Conservation (phyloP, 164 flowering plant genomes). For the Umbilicus rupestris region DNA sequence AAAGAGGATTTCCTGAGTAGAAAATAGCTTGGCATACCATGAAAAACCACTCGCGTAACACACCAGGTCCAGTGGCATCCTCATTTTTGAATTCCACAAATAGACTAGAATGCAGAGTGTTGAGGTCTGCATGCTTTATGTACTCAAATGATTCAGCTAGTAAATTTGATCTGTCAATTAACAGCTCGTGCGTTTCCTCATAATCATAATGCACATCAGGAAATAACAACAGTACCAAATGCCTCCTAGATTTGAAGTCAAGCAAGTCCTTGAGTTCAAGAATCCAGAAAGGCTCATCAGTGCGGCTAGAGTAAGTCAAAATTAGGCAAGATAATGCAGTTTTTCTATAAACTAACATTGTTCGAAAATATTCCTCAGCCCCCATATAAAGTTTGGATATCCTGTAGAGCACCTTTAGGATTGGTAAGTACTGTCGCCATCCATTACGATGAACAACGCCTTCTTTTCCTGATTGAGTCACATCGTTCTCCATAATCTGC, state of each 20-base stretch:
- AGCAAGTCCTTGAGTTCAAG: conserved; percentile 58
- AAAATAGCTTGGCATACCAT: conserved; percentile 77
- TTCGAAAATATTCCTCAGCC: conserved; percentile 35
- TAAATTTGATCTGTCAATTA: conserved; percentile 73
- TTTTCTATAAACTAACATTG: conserved; percentile 33
- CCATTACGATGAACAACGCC: background rate
- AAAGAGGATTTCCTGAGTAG: conserved; percentile 66
- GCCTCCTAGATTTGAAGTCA: conserved; percentile 66
- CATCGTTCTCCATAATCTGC: background rate
- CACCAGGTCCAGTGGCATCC: conserved; percentile 97
- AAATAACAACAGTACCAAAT: conserved; percentile 64
- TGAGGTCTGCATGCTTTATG: conserved; percentile 41
- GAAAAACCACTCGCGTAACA: conserved; percentile 85
- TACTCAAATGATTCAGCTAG: conserved; percentile 84
- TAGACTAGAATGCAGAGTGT: conserved; percentile 45
- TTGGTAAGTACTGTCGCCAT: background rate
- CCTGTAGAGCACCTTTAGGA: background rate
- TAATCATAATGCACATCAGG: conserved; percentile 67
- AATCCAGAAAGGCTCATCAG: conserved; percentile 65
- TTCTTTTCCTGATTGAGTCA: background rate
- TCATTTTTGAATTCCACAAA: conserved; percentile 92
- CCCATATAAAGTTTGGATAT: conserved; percentile 41
- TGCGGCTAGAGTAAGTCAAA: conserved; percentile 33
- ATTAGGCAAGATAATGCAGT: conserved; percentile 38
- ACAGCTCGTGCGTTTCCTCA: conserved; percentile 79